Evolutionary conservation across 2,329 filamentous ascomycete species (phyloP).

Genomic region (Stachybotrys elegans): DNA sequence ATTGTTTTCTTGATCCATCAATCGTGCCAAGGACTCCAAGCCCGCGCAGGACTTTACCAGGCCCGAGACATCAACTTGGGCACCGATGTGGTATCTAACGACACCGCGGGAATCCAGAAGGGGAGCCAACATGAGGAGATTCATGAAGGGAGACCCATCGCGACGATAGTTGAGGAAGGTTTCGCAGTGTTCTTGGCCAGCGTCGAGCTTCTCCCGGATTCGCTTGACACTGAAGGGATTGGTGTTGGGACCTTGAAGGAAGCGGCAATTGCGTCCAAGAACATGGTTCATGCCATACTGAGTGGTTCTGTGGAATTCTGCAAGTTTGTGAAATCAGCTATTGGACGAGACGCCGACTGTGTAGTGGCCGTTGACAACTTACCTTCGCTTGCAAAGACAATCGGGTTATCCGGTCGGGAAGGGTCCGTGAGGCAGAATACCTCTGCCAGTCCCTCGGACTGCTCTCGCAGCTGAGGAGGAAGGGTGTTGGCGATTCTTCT

Average conservation of each 20-base stretch:
- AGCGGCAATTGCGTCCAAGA: slow-evolving; percentile 72
- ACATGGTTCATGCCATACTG: slow-evolving; percentile 71
- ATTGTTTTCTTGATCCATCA: slow-evolving; percentile 28
- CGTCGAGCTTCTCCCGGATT: slow-evolving; percentile 54
- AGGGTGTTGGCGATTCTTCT: slow-evolving; percentile 63
- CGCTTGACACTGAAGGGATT: slow-evolving; percentile 57
- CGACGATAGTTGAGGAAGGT: slow-evolving; percentile 72
- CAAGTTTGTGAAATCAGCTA: slow-evolving; percentile 4
- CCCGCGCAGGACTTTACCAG: slow-evolving; percentile 62
- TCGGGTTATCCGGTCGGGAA: slow-evolving; percentile 66
- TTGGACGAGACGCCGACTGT: too few relatives aligned
- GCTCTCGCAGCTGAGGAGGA: slow-evolving; percentile 56
- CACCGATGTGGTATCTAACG: slow-evolving; percentile 64
- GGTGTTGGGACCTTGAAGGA: slow-evolving; percentile 70
- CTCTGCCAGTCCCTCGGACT: slow-evolving; percentile 71
- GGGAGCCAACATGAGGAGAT: slow-evolving; percentile 69
- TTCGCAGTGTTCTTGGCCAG: slow-evolving; percentile 66
- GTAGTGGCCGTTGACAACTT: too few relatives aligned
- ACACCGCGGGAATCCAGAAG: slow-evolving; percentile 62
- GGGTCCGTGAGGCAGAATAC: slow-evolving; percentile 75
- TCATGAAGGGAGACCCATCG: slow-evolving; percentile 75
- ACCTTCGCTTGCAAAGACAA: slow-evolving; percentile 74
- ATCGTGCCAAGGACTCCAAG: slow-evolving; percentile 53
- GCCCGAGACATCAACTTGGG: slow-evolving; percentile 66
- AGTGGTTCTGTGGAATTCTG: slow-evolving; percentile 69